These are phyloP conservation scores for Penicillium sp. DNA, from an alignment of 2,329 filamentous ascomycete genomes.

Conservation along the genomic window DNA sequence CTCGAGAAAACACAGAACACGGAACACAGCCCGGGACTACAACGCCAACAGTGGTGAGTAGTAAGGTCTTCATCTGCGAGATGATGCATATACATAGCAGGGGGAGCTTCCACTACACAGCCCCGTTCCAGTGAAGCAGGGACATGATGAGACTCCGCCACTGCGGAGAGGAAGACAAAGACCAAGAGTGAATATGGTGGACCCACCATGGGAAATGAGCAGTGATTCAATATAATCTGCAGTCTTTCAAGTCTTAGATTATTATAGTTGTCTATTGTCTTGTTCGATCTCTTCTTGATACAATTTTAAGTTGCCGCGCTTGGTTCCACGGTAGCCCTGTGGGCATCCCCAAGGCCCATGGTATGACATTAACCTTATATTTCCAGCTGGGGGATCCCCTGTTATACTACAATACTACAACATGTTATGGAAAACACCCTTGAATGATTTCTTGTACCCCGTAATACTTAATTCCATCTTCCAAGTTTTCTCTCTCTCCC, in stretches of 20 bases:
- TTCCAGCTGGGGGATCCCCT: too few species aligned
- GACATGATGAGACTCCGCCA: neutral
- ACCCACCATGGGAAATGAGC: too few species aligned
- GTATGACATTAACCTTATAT: too few species aligned
- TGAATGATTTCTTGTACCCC: too few species aligned
- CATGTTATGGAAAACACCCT: too few species aligned
- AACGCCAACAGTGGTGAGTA: neutral
- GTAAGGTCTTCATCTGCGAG: neutral
- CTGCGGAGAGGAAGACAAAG: neutral
- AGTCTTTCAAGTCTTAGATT: neutral
- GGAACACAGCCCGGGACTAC: neutral
- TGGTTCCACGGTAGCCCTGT: too few species aligned
- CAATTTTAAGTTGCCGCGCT: neutral
- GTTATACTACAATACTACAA: too few species aligned
- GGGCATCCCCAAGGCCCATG: too few species aligned
- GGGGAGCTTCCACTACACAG: neutral
- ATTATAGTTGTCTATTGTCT: neutral
- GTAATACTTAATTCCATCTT: too few species aligned
- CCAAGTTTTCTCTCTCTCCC: too few species aligned
- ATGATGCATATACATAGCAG: neutral
- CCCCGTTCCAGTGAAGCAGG: neutral
- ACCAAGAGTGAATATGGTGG: too few species aligned
- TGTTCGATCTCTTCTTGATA: neutral
- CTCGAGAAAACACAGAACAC: too few species aligned
- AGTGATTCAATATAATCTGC: neutral